Percentiles rank a stretch among this genome's conserved stretches.
Conservation (phyloP, 495 filamentous ascomycete genomes). For the Rostrohypoxylon terebratum region DNA sequence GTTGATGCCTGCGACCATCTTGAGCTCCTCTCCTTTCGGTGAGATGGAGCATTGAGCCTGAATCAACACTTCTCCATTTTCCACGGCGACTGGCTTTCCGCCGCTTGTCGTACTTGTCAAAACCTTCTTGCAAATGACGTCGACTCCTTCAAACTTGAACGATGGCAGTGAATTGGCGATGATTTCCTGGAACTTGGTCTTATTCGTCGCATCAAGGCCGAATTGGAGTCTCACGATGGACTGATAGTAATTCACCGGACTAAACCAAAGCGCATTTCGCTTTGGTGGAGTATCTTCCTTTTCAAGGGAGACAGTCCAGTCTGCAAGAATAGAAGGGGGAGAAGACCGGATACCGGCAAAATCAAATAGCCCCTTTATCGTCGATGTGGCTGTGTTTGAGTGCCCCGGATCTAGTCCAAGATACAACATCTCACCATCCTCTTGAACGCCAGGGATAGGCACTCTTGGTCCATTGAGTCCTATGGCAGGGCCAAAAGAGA, state of each 20-base stretch:
- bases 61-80: neutral
- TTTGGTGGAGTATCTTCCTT: neutral
- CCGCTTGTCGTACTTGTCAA: neutral
- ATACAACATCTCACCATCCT: neutral
- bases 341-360: conserved; percentile 2
- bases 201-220: neutral
- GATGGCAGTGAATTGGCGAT: neutral
- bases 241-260: neutral
- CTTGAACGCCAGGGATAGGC: neutral
- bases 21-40: neutral
- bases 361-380: conserved; percentile 2
- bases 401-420: neutral
- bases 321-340: neutral
- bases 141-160: neutral
- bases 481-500: conserved; percentile 17
- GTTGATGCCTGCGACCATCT: neutral
- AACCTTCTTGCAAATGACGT: neutral
- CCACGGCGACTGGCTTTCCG: neutral
- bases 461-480: neutral
- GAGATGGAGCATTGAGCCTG: neutral
- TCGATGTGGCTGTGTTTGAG: neutral
- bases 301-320: neutral
- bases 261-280: conserved; percentile 7
- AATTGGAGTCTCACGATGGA: neutral
- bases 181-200: neutral